These are phyloP conservation scores for Didymella glomerata DNA, from an alignment of 2,329 filamentous ascomycete genomes.

Conservation along the genomic window DNA sequence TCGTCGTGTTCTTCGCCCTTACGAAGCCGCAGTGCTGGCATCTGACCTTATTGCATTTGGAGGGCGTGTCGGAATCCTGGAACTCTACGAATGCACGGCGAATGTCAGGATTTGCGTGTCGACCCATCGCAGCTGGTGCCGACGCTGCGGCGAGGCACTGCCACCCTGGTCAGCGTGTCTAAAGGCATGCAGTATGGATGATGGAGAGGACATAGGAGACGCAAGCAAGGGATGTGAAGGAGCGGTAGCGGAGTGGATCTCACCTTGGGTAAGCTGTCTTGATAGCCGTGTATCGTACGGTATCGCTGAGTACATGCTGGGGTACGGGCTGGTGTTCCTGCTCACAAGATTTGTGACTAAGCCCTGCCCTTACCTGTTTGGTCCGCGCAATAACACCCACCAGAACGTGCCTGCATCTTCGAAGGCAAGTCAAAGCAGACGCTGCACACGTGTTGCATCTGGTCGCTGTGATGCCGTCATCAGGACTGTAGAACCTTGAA, in stretches of 20 bases:
- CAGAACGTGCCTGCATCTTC: not conserved
- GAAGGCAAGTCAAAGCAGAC: not conserved
- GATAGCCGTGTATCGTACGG: constrained; percentile 21
- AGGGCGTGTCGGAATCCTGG: constrained; percentile 53
- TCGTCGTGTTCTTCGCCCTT: constrained; percentile 61
- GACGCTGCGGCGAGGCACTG: constrained; percentile 13
- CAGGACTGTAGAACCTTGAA: not conserved
- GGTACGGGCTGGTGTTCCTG: not conserved
- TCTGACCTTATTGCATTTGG: constrained; percentile 60
- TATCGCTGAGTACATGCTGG: constrained; percentile 6
- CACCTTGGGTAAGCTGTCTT: constrained; percentile 21
- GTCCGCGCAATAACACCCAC: not conserved
- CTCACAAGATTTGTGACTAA: constrained; percentile 12
- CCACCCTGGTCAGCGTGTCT: constrained; percentile 26
- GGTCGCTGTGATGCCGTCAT: not conserved
- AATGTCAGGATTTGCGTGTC: constrained; percentile 55
- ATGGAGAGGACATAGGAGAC: not conserved
- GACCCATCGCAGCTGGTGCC: constrained; percentile 32
- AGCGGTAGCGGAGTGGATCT: constrained; percentile 13
- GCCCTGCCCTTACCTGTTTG: not conserved
- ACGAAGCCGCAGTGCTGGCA: constrained; percentile 60
- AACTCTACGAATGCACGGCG: constrained; percentile 50
- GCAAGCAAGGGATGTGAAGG: not conserved
- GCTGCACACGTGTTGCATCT: not conserved
- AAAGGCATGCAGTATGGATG: not conserved